A percentile compares a stretch with the other conserved stretches of the same genome.
Conservation (phyloP, 495 filamentous ascomycete species). For the Aspergillus biplanus region DNA sequence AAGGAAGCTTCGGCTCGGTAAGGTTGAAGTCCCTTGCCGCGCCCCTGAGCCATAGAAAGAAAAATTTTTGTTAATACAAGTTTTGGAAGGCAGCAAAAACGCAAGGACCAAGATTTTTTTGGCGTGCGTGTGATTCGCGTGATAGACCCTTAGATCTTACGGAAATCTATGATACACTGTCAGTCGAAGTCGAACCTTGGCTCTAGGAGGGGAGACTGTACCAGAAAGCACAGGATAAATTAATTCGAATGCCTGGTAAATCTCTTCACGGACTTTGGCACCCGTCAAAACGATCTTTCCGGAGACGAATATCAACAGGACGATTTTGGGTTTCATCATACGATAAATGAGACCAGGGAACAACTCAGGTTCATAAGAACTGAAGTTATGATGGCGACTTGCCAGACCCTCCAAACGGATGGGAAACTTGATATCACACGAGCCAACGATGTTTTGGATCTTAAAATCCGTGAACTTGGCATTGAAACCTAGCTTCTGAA, state of each 20-base stretch:
- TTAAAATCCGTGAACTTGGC: slow-evolving; percentile 99
- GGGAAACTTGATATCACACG: slow-evolving; percentile 99
- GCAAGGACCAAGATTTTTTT: slow-evolving; percentile 33
- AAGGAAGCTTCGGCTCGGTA: slow-evolving; percentile 21
- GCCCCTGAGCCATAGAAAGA: slow-evolving; percentile 44
- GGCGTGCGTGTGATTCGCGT: slow-evolving; percentile 12
- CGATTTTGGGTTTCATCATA: slow-evolving; percentile 99
- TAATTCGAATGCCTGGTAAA: slow-evolving; percentile 98
- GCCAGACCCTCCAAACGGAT: slow-evolving; percentile 96
- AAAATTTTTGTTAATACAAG: slow-evolving; percentile 61
- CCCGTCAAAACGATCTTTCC: slow-evolving; percentile 99
- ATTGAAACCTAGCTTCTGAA: slow-evolving; percentile 99
- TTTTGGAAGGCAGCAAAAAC: slow-evolving; percentile 43
- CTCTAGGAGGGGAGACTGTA: slow-evolving; percentile 41
- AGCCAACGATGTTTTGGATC: slow-evolving; percentile 99
- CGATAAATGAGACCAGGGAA: slow-evolving; percentile 99
- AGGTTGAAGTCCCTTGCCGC: slow-evolving; percentile 29
- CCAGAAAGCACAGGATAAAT: slow-evolving; percentile 98
- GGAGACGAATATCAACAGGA: slow-evolving; percentile 97
- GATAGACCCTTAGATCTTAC: slow-evolving; percentile 55
- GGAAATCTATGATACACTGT: slow-evolving; percentile 59
- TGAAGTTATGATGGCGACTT: slow-evolving; percentile 97
- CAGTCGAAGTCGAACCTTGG: slow-evolving; percentile 23
- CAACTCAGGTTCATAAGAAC: slow-evolving; percentile 96
- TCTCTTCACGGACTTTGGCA: slow-evolving; percentile 97